Evolutionary conservation across 1,139 yeast genomes (phyloP), one percentile per base, ranked within the genome.

Genomic region (Eremothecium coryli): DNA sequence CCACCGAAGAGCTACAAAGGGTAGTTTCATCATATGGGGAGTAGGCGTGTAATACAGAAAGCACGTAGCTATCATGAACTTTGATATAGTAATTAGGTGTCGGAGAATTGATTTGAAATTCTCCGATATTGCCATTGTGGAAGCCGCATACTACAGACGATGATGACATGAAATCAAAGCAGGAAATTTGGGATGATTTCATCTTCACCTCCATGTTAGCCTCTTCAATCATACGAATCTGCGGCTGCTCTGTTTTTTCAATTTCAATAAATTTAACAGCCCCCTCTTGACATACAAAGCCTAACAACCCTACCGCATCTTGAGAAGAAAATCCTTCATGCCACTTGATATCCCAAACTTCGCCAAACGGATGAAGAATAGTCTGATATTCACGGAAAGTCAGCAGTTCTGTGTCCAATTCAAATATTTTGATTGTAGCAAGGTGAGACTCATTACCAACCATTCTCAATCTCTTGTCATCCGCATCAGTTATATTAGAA

Each of bases 281-380:
- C 0, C 93, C 93, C 52, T 79, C 84, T 28, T 74, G 74, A 45
- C 73, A 76, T 0, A 68, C 64, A 11, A 76, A 77, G 1, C 71
- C 70, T 12, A 80, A 46, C 0, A 72, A 54, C 7, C 76, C 61
- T 2, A 60, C 40, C 4, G 49, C 36, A 5, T 58, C 44, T 14
- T 52, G 38, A 1, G 55, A 27, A 4, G 65, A 67, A 9, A 36
- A 42, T 2, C 59, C 49, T 9, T 65, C 65, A 22, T 68, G 62
- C 82, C 84, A 77, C 32, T 64, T 62, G 38, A 82, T 46, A 35
- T 68, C 61, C 42, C 69, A 58, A 2, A 73, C 62, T 2, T 71
- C 71, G 2, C 93, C 93, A 49, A 67, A 65, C 2, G 58, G 38
- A 61, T 74, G 60, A 39, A 66, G 38, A 42, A 68, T 29, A 33